These are phyloP conservation scores for Rutstroemia sp. DNA, from an alignment of 2,329 filamentous ascomycete genomes.

Conservation along the genomic window DNA sequence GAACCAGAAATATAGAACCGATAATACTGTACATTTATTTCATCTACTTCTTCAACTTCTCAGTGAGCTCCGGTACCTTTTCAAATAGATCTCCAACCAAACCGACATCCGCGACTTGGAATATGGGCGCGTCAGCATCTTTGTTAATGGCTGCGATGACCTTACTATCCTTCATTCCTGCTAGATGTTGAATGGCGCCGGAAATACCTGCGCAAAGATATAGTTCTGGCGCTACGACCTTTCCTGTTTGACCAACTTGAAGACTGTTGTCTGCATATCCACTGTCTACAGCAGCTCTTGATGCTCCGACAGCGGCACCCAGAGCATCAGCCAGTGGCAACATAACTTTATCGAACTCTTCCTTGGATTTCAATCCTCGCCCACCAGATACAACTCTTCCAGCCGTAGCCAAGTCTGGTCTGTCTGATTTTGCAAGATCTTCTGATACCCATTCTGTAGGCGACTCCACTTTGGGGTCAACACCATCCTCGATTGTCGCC, in stretches of 20 bases:
- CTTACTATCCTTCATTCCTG: conserved; percentile 99
- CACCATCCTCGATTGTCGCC: conserved; percentile 70
- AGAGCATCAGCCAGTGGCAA: conserved; percentile 85
- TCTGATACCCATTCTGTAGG: conserved; percentile 88
- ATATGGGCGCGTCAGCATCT: conserved; percentile 92
- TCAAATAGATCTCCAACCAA: conserved; percentile 94
- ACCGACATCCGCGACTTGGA: conserved; percentile 95
- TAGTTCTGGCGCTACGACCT: conserved; percentile 93
- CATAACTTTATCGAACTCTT: conserved; percentile 92
- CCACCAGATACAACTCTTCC: conserved; percentile 86
- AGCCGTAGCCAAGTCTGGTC: conserved; percentile 88
- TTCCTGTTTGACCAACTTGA: conserved; percentile 96
- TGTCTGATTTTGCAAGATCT: conserved; percentile 85
- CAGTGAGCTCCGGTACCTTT: conserved; percentile 89
- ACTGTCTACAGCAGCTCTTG: conserved; percentile 89
- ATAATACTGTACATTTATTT: conserved; percentile 13
- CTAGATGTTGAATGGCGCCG: conserved; percentile 94
- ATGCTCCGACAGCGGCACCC: conserved; percentile 92
- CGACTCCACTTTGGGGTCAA: conserved; percentile 70
- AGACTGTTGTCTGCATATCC: conserved; percentile 98
- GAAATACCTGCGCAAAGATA: conserved; percentile 96
- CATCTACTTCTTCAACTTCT: conserved; percentile 66
- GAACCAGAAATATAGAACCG: conserved; percentile 13
- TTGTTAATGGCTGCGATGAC: conserved; percentile 99
- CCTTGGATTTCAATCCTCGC: conserved; percentile 92